Base-by-base conservation (phyloP, 257 asterid genomes). In the Solanum lycopersicoides region DNA sequence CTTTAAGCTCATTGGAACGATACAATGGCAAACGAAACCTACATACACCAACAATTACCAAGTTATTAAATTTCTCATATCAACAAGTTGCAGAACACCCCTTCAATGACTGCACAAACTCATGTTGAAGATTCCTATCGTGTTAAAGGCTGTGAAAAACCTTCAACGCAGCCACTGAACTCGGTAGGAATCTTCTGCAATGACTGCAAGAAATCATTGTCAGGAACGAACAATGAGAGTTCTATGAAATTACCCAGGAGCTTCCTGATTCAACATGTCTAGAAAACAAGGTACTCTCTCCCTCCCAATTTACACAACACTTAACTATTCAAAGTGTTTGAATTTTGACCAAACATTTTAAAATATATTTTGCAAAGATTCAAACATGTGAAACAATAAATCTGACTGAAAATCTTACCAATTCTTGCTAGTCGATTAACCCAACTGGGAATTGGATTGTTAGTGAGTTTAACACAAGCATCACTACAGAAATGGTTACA, bases 401-500 rank as follows among this genome's bases (percentile, higher is more conserved):
- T 80, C 68, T 5, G 5, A 45, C 21, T 4, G 18, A 30, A 82
- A 50, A 79, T 45, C 65, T 7, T 87, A 92, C 98, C 98, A 34
- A 94, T 88, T 4, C 94, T 88, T 20, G 98, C 96, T 37, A 95
- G 97, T 15, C 97, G 96, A 87, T 95, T 94, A 32, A 95, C 93
- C 98, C 98, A 95, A 11, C 76, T 88, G 0, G 98, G 98, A 82
- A 95, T 94, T 18, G 89, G 92, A 68, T 89, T 91, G 2, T 91
- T 90, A 5, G 96, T 91, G 87, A 95, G 94, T 8, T 73, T 86
- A 71, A 92, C 18, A 85, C 92, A 91, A 3, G 92, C 93, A 68
- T 95, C 96, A 56, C 90, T 91, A 91, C 97, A 95, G 75, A 95
- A 95, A 89, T 94, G 97, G 88, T 95, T 95, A 93, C 98, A 94